Evolutionary conservation across 352 stramenopile genomes (phyloP).

Genomic region (Pythium folliculosum): DNA sequence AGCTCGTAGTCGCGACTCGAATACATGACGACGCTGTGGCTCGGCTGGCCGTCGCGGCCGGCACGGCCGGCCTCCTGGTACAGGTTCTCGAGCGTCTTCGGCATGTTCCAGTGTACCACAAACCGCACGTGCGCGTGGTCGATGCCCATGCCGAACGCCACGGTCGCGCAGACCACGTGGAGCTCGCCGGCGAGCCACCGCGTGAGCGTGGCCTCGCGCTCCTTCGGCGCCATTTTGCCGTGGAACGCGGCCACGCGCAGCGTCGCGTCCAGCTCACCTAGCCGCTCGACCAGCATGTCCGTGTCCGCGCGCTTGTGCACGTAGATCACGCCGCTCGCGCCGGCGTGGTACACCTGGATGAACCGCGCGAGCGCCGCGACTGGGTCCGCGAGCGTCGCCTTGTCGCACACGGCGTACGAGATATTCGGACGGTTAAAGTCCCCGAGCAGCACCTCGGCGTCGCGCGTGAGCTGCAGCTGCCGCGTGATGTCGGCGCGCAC

Average conservation of each 20-base stretch:
- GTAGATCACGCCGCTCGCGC: constrained; percentile 48
- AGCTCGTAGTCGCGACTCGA: constrained; percentile 47
- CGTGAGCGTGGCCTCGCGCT: constrained; percentile 45
- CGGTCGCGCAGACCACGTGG: constrained; percentile 90
- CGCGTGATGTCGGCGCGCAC: constrained; percentile 65
- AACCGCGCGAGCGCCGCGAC: constrained; percentile 41
- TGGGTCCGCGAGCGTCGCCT: constrained; percentile 49
- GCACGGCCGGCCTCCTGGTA: constrained; percentile 96
- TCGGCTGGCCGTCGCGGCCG: constrained; percentile 90
- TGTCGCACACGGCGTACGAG: constrained; percentile 53
- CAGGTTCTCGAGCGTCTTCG: constrained; percentile 94
- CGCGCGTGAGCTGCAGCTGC: constrained; percentile 39
- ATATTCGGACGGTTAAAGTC: constrained; percentile 71
- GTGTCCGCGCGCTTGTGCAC: constrained; percentile 61
- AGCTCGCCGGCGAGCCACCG: constrained; percentile 49
- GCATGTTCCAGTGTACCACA: constrained; percentile 88
- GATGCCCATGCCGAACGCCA: constrained; percentile 94
- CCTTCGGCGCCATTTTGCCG: constrained; percentile 43
- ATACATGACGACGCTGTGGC: constrained; percentile 88
- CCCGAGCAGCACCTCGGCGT: constrained; percentile 43
- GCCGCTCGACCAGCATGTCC: constrained; percentile 38
- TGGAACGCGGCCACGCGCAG: constrained; percentile 52
- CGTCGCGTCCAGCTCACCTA: constrained; percentile 31
- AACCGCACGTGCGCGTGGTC: constrained; percentile 91
- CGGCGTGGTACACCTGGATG: constrained; percentile 40